Evolutionary conservation across 2,329 filamentous ascomycete genomes (phyloP).

Genomic region (Fusarium sp.): DNA sequence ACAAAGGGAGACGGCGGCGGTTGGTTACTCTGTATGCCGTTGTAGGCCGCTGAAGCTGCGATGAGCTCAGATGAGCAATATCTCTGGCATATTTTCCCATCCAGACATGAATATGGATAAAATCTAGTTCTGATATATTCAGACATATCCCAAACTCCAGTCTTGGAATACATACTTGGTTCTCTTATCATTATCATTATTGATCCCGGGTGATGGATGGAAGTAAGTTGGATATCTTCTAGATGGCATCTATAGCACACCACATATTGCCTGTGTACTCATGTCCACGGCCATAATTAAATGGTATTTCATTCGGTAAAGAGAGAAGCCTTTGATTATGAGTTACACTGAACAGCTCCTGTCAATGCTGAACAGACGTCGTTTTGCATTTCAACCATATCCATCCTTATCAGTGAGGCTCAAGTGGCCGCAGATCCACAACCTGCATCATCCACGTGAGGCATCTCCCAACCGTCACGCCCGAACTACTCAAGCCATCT

Average conservation of each 20-base stretch:
- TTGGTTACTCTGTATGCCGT: background rate
- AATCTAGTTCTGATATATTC: background rate
- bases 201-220: background rate
- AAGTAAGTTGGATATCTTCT: background rate
- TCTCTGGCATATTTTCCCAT: background rate
- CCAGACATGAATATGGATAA: background rate
- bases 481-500: background rate
- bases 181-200: background rate
- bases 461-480: background rate
- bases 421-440: slow-evolving; percentile 5
- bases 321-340: background rate
- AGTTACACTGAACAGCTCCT: background rate
- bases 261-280: background rate
- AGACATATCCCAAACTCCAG: background rate
- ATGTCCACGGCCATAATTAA: background rate
- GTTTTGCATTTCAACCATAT: background rate
- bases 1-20: background rate
- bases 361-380: background rate
- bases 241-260: background rate
- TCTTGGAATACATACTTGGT: background rate
- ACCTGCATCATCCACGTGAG: slow-evolving; percentile 6
- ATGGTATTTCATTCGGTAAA: background rate
- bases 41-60: background rate
- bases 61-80: background rate
- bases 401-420: slow-evolving; percentile 17